Evolutionary conservation across 1,284 basidiomycete species (phyloP).

Genomic region (Boletellus sp.): DNA sequence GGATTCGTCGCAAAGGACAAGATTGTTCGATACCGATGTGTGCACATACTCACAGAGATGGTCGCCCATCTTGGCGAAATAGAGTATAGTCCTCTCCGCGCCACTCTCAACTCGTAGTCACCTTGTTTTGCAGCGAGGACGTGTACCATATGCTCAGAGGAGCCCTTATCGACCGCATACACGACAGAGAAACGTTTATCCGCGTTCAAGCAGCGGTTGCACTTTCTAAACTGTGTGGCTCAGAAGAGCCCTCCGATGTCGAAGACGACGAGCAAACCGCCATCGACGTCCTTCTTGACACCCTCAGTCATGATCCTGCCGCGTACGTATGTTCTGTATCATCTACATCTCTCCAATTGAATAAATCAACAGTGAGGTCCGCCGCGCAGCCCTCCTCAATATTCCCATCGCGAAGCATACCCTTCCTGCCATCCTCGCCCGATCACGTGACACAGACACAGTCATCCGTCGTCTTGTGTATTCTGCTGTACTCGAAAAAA

Average conservation of each 20-base stretch:
- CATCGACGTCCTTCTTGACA: slow-evolving; percentile 68
- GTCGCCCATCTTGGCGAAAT: slow-evolving; percentile 80
- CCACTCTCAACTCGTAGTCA: neutral
- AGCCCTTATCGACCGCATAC: slow-evolving; percentile 72
- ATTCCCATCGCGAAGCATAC: slow-evolving; percentile 63
- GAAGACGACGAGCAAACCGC: slow-evolving; percentile 65
- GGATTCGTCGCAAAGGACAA: slow-evolving; percentile 92
- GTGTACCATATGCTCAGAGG: slow-evolving; percentile 68
- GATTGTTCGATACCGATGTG: slow-evolving; percentile 76
- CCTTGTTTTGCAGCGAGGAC: slow-evolving; percentile 63
- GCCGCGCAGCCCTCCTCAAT: slow-evolving; percentile 82
- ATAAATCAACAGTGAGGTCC: slow-evolving; percentile 69
- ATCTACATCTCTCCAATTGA: neutral
- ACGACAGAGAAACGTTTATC: slow-evolving; percentile 84
- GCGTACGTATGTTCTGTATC: slow-evolving; percentile 52
- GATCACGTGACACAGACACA: slow-evolving; percentile 85
- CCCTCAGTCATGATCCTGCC: slow-evolving; percentile 74
- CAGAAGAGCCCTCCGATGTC: slow-evolving; percentile 69
- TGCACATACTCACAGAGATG: slow-evolving; percentile 78
- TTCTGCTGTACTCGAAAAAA: slow-evolving; percentile 51
- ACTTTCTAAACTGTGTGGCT: slow-evolving; percentile 79
- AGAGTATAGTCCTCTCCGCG: slow-evolving; percentile 51
- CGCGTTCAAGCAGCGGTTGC: slow-evolving; percentile 85
- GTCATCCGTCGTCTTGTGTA: slow-evolving; percentile 83
- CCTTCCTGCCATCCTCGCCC: slow-evolving; percentile 68